Base-by-base conservation (phyloP, 2,329 filamentous ascomycete species). In the Alternaria sp. region DNA sequence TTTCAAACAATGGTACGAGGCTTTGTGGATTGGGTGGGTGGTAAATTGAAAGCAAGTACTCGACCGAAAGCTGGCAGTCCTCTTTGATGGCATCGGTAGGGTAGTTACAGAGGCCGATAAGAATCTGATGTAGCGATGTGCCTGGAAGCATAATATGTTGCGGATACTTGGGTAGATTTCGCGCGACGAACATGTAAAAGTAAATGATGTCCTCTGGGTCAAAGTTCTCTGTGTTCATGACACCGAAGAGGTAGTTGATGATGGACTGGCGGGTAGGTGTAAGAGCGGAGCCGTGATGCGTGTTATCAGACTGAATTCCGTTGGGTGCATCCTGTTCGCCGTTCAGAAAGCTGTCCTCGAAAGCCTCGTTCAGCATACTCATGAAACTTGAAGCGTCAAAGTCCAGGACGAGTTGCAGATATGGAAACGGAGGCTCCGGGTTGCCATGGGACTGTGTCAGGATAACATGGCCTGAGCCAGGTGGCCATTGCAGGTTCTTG, bases 181-280 rank as follows among this genome's bases (percentile, higher is more conserved):
- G 88, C 17, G 95, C 94, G 73, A 99, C 90, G 72, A 99, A 99
- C 93, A 99, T 99, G 78, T 99, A 93, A 42, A 99, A 85, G 77
- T 97, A 99, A 55, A 99, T 91, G 11, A 91, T 93, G 72, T 98
- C 93, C 60, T 90, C 87, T 0, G 88, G 79, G 0, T 88, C 85
- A 77, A 97, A 98, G 45, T 91, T 87, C 4, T 84, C 82, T 0
- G 87, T 80, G 49, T 88, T 90, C 92, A 99, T 96, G 28, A 97
- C 89, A 74, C 97, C 93, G 10, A 96, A 84, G 57, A 99, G 80
- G 56, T 97, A 96, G 45, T 91, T 94, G 65, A 97, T 85, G 59
- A 99, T 88, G 70, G 96, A 97, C 77, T 99, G 95, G 33, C 95
- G 87, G 70, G 95, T 95, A 49, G 97, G 80, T 28, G 79, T 74